phyloP scores from a whole-genome alignment of 2,329 filamentous ascomycete species.

The Dactylellina drechsleri region DNA sequence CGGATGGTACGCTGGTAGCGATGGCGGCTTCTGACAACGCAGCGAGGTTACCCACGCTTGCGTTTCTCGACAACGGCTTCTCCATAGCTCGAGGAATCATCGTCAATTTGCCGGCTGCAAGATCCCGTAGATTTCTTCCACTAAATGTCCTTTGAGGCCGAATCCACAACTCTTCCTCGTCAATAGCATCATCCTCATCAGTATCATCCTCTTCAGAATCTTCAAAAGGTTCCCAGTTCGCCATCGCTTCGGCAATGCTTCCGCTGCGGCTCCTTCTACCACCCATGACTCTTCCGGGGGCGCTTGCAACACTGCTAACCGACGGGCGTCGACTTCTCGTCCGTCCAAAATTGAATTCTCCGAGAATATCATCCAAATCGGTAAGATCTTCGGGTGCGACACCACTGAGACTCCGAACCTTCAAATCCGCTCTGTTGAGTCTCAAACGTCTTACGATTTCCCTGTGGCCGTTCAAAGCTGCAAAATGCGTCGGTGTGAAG shows the following conservation, averaged over 20 bases:
- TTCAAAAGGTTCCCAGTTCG: constrained; percentile 59
- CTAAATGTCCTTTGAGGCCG: constrained; percentile 59
- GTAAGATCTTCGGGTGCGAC: constrained; percentile 78
- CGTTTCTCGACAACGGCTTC: constrained; percentile 37
- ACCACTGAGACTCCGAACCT: constrained; percentile 74
- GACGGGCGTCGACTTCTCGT: constrained; percentile 71
- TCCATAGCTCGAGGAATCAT: constrained; percentile 46
- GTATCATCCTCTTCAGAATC: constrained; percentile 62
- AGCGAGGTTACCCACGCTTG: constrained; percentile 59
- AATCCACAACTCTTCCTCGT: constrained; percentile 60
- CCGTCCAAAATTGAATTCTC: constrained; percentile 66
- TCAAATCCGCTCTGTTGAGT: constrained; percentile 76
- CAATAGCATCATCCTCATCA: constrained; percentile 61
- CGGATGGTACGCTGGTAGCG: constrained; percentile 51
- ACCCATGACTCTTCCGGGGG: constrained; percentile 61
- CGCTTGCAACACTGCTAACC: constrained; percentile 72
- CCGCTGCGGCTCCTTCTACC: constrained; percentile 65
- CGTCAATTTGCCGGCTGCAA: constrained; percentile 43
- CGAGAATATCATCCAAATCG: constrained; percentile 70
- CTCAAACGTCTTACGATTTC: constrained; percentile 81
- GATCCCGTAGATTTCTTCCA: constrained; percentile 55
- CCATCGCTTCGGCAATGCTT: constrained; percentile 62
- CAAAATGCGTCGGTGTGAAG: constrained; percentile 83
- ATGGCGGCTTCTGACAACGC: constrained; percentile 57
- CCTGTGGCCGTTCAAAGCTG: constrained; percentile 77